Percentiles rank a stretch among this genome's conserved stretches.
phyloP scores from a whole-genome alignment of 768 basidiomycete species.

The Amanita thiersii region DNA sequence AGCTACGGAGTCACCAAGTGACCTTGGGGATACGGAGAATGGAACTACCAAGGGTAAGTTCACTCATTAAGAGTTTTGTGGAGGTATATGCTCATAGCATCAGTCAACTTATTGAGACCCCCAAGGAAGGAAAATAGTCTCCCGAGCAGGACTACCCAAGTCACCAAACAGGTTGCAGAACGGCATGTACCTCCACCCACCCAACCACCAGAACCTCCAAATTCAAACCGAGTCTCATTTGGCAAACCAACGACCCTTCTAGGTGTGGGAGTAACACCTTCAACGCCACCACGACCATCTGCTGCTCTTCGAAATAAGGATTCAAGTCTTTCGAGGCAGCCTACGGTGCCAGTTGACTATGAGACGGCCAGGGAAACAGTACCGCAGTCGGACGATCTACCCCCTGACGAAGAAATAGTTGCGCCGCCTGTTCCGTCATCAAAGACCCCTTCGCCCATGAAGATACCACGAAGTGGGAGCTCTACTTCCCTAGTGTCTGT shows the following conservation, averaged over 20 bases:
- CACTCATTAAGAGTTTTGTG: conserved; percentile 14
- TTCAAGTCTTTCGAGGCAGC: too few species aligned
- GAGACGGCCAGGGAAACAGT: too few species aligned
- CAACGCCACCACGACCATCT: too few species aligned
- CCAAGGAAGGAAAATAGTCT: not conserved
- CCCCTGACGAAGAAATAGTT: conserved; percentile 17
- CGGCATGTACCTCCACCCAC: conserved; percentile 1
- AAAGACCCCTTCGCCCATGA: conserved; percentile 46
- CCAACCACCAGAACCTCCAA: conserved; percentile 9
- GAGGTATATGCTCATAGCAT: conserved; percentile 2
- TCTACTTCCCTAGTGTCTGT: conserved; percentile 28
- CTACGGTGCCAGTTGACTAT: too few species aligned
- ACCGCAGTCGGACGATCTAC: too few species aligned
- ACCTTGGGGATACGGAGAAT: conserved; percentile 8
- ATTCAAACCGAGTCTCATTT: conserved; percentile 16
- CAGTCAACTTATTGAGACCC: not conserved
- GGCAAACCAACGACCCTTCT: conserved; percentile 26
- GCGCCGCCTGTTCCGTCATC: conserved; percentile 49
- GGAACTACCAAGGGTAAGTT: conserved; percentile 3
- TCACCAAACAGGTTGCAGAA: conserved; percentile 7
- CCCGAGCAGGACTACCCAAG: not conserved
- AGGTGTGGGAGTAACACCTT: conserved; percentile 9
- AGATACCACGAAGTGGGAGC: conserved; percentile 21
- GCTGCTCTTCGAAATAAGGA: too few species aligned
- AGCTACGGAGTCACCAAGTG: conserved; percentile 15